Conservation (phyloP, 2,329 filamentous ascomycete species). For the Xylaria sp. region DNA sequence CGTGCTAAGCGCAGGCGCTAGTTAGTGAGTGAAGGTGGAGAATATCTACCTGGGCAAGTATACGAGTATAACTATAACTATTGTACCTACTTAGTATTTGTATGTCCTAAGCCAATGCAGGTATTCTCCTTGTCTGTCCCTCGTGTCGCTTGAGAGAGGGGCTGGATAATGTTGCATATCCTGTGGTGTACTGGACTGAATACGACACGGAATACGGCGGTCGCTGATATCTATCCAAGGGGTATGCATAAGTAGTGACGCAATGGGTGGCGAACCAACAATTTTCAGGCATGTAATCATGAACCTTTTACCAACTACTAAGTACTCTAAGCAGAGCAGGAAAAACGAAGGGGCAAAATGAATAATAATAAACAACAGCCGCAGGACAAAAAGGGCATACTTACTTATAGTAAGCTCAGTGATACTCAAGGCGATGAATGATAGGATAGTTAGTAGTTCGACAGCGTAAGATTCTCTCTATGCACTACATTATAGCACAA, state of each 20-base stretch:
- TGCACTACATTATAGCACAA: not conserved
- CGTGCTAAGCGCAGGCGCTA: slow-evolving; percentile 13
- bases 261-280: slow-evolving; percentile 9
- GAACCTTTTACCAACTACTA: not conserved
- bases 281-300: not conserved
- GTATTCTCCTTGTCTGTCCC: slow-evolving; percentile 9
- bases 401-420: not conserved
- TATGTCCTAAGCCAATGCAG: not conserved
- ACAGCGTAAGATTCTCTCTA: slow-evolving; percentile 5
- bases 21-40: slow-evolving; percentile 6
- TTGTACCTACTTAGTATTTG: not conserved
- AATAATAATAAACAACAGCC: not conserved
- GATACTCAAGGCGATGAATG: not conserved
- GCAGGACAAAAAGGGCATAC: slow-evolving; percentile 1
- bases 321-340: not conserved
- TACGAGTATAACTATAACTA: not conserved
- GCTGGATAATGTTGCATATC: slow-evolving; percentile 24
- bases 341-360: not conserved
- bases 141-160: slow-evolving; percentile 28
- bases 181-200: slow-evolving; percentile 24
- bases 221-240: slow-evolving; percentile 3
- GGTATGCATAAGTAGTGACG: slow-evolving; percentile 24
- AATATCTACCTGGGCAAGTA: not conserved
- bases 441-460: not conserved
- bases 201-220: slow-evolving; percentile 21